phyloP scores from a whole-genome alignment of 495 filamentous ascomycete species.

The Bryoglossum gracile region DNA sequence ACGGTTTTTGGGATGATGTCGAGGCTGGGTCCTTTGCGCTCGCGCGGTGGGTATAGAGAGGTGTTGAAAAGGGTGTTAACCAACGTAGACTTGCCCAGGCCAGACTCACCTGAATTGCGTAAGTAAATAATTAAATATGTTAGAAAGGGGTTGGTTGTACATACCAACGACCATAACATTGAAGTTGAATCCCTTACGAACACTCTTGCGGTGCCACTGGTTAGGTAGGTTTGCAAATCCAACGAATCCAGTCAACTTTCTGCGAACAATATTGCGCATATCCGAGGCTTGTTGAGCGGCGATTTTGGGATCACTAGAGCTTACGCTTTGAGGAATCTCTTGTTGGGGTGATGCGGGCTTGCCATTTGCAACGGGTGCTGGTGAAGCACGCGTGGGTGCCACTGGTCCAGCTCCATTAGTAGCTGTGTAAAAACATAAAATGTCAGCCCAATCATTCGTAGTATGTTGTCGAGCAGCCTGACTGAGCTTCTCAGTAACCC shows the following conservation, averaged over 20 bases:
- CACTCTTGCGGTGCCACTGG: slow-evolving; percentile 99
- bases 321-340: slow-evolving; percentile 26
- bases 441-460: slow-evolving; percentile 24
- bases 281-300: slow-evolving; percentile 70
- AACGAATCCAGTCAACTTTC: slow-evolving; percentile 97
- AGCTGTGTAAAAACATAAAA: slow-evolving; percentile 26
- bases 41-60: slow-evolving; percentile 96
- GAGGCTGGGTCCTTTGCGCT: slow-evolving; percentile 91
- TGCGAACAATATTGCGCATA: slow-evolving; percentile 93
- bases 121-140: neutral
- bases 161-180: slow-evolving; percentile 99
- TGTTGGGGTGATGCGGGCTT: slow-evolving; percentile 16
- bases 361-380: slow-evolving; percentile 23
- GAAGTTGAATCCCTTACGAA: slow-evolving; percentile 99
- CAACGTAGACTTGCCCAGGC: slow-evolving; percentile 96
- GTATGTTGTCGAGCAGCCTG: slow-evolving; percentile 15
- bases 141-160: slow-evolving; percentile 23
- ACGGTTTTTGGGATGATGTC: slow-evolving; percentile 99
- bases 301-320: slow-evolving; percentile 73
- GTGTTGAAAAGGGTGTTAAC: slow-evolving; percentile 99
- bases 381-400: slow-evolving; percentile 23
- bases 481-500: slow-evolving; percentile 12
- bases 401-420: slow-evolving; percentile 25
- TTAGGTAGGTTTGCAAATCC: slow-evolving; percentile 98
- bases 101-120: slow-evolving; percentile 77